Conservation (phyloP, 768 basidiomycete species). For the Suillus subaureus region DNA sequence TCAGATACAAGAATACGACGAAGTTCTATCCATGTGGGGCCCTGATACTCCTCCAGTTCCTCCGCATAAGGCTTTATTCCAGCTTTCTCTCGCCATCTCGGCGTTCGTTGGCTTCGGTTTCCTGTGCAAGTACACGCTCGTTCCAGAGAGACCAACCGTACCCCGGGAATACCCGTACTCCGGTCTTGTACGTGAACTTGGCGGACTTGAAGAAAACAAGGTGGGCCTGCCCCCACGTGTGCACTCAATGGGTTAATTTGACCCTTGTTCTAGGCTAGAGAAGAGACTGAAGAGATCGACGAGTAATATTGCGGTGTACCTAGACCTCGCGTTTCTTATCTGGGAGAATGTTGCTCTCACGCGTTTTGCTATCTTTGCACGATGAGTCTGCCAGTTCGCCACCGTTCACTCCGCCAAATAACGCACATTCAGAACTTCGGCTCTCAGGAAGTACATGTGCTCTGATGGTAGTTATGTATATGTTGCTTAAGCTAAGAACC, state of each 20-base stretch:
- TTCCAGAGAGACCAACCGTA: conserved; percentile 64
- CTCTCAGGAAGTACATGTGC: not conserved
- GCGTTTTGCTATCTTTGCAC: not conserved
- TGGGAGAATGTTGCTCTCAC: not conserved
- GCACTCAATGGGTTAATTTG: not conserved
- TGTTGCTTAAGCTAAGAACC: conserved; percentile 7
- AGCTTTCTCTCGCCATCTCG: conserved; percentile 61
- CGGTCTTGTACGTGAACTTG: conserved; percentile 76
- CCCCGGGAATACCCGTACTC: conserved; percentile 77
- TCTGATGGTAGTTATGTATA: not conserved
- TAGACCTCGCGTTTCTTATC: conserved; percentile 15
- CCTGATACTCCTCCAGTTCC: conserved; percentile 70
- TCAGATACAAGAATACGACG: conserved; percentile 81
- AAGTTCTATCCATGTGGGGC: conserved; percentile 86
- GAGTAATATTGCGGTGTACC: conserved; percentile 28
- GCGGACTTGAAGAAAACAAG: conserved; percentile 78
- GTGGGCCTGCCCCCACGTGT: conserved; percentile 39
- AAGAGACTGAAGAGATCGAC: conserved; percentile 33
- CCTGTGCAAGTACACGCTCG: conserved; percentile 53
- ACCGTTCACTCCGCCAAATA: not conserved
- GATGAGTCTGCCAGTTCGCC: not conserved
- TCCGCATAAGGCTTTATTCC: conserved; percentile 61
- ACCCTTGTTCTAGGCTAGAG: conserved; percentile 36
- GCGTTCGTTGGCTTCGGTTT: conserved; percentile 69
- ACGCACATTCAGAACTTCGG: not conserved